These are phyloP conservation scores for Fusarium sp. DNA, from an alignment of 2,329 filamentous ascomycete species.

Conservation along the genomic window DNA sequence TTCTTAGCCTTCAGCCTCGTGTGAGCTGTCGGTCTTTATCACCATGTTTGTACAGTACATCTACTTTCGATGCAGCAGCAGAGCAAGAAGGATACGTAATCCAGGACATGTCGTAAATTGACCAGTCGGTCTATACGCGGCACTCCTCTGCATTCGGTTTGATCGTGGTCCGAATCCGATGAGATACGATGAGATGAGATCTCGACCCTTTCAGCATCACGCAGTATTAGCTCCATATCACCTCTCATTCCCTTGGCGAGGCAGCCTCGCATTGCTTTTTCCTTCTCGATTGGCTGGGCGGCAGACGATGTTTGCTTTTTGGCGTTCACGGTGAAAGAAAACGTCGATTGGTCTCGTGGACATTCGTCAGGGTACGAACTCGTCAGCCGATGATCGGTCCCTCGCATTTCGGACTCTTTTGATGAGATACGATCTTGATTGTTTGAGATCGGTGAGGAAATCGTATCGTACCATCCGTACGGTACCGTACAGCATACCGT, in stretches of 20 bases:
- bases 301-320: slow-evolving; percentile 17
- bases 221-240: slow-evolving; percentile 7
- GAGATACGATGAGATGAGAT: neutral
- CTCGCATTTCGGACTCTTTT: neutral
- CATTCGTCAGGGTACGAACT: neutral
- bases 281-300: slow-evolving; percentile 5
- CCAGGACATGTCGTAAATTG: neutral
- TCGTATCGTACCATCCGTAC: neutral
- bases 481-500: neutral
- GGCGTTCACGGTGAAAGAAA: neutral
- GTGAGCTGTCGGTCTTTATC: slow-evolving; percentile 2
- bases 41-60: slow-evolving; percentile 27
- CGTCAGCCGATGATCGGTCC: neutral
- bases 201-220: slow-evolving; percentile 1
- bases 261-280: slow-evolving; percentile 30
- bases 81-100: neutral
- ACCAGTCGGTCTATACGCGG: neutral
- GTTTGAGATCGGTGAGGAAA: neutral
- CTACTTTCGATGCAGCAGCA: neutral
- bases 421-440: neutral
- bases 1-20: slow-evolving; percentile 6
- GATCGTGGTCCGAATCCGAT: neutral
- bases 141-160: neutral
- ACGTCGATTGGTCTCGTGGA: neutral
- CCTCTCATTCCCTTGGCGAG: neutral